phyloP scores from a whole-genome alignment of 805 yeast genomes.

The Komagataella ulmi region DNA sequence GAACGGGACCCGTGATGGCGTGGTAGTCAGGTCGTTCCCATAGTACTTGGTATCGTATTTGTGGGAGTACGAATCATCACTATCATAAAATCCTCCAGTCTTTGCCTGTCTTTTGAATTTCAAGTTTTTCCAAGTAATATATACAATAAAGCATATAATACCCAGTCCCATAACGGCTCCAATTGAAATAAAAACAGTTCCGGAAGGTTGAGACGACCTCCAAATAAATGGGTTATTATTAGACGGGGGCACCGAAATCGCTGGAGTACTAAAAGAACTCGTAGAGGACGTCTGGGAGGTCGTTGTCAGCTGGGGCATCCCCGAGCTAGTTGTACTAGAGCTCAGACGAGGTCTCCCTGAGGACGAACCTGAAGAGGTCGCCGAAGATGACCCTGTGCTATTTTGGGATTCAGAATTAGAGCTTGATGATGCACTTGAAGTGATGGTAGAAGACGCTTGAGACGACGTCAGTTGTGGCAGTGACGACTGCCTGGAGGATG shows the following conservation, averaged over 20 bases:
- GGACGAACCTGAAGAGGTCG: not conserved
- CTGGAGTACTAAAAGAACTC: constrained; percentile 26
- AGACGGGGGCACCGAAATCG: constrained; percentile 44
- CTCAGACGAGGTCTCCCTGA: not conserved
- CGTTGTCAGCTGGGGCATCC: constrained; percentile 1
- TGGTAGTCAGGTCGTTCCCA: not conserved
- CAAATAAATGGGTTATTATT: constrained; percentile 52
- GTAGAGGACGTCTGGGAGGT: constrained; percentile 5
- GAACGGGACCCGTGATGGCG: constrained; percentile 12
- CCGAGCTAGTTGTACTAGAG: not conserved
- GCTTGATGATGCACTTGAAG: not conserved
- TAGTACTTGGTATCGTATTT: not conserved
- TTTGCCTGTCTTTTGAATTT: not conserved
- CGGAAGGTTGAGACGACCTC: constrained; percentile 40
- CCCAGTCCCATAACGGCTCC: constrained; percentile 58
- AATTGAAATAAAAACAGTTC: constrained; percentile 75
- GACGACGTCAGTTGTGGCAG: not conserved
- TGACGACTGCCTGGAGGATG: not conserved
- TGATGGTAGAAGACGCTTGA: not conserved
- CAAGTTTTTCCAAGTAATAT: constrained; percentile 1
- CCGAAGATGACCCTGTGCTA: not conserved
- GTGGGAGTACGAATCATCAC: not conserved
- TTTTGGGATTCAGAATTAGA: not conserved
- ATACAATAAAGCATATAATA: constrained; percentile 19
- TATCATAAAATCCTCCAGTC: not conserved